These are phyloP conservation scores for Xylariaceae sp. DNA, from an alignment of 2,329 filamentous ascomycete species.

Conservation along the genomic window DNA sequence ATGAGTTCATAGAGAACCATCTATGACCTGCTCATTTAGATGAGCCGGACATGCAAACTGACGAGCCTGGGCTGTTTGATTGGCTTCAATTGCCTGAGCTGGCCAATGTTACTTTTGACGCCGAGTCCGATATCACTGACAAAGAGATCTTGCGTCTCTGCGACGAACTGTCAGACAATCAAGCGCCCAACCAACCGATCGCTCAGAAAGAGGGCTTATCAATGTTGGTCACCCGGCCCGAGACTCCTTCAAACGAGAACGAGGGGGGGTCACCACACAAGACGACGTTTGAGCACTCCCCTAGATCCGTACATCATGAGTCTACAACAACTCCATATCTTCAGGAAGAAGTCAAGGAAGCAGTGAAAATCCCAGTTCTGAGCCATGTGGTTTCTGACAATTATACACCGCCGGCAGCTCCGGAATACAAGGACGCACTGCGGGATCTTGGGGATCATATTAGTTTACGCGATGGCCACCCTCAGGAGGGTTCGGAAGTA, in stretches of 20 bases:
- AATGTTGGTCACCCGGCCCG: not conserved
- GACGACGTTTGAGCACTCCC: not conserved
- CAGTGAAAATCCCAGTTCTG: not conserved
- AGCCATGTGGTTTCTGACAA: too few species aligned
- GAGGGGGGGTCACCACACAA: not conserved
- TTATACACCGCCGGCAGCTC: too few species aligned
- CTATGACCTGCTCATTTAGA: not conserved
- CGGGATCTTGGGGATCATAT: too few species aligned
- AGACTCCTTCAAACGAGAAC: not conserved
- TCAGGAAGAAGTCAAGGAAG: not conserved
- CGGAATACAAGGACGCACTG: too few species aligned
- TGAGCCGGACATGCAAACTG: not conserved
- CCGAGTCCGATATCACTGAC: not conserved
- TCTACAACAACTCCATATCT: not conserved
- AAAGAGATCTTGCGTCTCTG: not conserved
- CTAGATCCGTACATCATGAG: not conserved
- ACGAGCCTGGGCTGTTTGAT: not conserved
- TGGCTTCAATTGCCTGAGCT: not conserved
- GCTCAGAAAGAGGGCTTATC: not conserved
- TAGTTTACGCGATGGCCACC: too few species aligned
- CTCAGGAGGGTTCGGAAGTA: too few species aligned
- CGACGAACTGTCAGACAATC: not conserved
- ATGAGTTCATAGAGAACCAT: not conserved
- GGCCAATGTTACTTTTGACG: not conserved
- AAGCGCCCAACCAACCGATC: not conserved